Base-by-base conservation (phyloP, 768 basidiomycete species). In the Paxillus rubicundulus region DNA sequence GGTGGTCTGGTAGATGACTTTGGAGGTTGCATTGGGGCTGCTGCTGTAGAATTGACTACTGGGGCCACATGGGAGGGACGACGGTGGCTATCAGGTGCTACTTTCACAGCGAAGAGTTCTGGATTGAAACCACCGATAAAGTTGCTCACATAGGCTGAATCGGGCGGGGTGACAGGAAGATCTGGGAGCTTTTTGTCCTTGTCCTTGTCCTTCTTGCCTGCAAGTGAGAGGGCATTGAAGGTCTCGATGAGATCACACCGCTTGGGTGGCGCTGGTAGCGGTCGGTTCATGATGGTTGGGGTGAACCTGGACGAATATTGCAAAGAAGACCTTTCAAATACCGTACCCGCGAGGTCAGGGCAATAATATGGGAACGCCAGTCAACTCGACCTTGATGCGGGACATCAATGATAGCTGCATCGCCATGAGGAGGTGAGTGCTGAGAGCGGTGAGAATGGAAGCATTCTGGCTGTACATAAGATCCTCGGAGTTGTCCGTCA, bases 71-170 rank as follows among this genome's bases (percentile, higher is more conserved):
- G 49, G 38, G 59, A 47, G 9, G 62, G 47, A 33, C 47, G 54
- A 34, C 48, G 50, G 17, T 33, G 47, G 24, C 32, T 49, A 38
- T 59, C 53, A 45, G 52, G 58, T 3, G 34, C 41, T 8, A 30
- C 16, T 13, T 57, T 61, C 46, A 47, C 20, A 4, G 53, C 45
- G 7, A 59, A 33, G 39, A 30, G n/a, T 46, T 47, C 57, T 2
- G 58, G 69, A 40, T 17, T 53, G 59, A 84, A 85, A 28, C 82
- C 81, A 16, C 80, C 82, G 30, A 82, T 63, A 57, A 84, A 83
- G 27, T 56, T 54, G 41, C 50, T 41, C n/a, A 1, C 36, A 18
- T 45, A 36, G 13, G 24, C 16, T 12, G 32, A 9, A 16, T 39
- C 20, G 40, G 42, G 33, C 14, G 43, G 36, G 1, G 10, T 44